Conservation (phyloP, 441 rosid genomes). For the Gossypium schwendimanii region DNA sequence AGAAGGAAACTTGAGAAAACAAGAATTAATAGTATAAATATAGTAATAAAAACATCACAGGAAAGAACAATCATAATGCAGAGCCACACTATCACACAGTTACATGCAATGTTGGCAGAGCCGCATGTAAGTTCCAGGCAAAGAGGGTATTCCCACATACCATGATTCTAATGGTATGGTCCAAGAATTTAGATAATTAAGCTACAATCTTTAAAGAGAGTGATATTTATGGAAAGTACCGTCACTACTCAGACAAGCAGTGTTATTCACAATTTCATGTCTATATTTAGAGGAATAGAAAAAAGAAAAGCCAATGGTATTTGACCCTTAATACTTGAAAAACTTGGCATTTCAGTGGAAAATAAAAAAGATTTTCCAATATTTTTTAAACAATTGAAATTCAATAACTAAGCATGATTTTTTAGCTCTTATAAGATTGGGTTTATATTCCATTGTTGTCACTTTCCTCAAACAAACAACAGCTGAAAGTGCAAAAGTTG, state of each 20-base stretch:
- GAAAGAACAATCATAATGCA: background rate
- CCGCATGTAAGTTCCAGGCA: background rate
- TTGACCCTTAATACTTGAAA: background rate
- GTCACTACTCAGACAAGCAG: no score
- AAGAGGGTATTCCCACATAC: background rate
- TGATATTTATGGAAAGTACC: no score
- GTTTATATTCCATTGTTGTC: background rate
- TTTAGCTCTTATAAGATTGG: background rate
- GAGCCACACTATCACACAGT: background rate
- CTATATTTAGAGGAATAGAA: no score
- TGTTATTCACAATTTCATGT: background rate
- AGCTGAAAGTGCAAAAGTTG: background rate
- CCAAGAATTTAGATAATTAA: no score
- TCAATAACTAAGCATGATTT: background rate
- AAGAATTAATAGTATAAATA: background rate
- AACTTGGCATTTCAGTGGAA: background rate
- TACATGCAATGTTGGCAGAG: background rate
- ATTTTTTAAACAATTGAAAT: background rate
- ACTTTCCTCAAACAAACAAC: background rate
- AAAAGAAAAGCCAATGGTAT: background rate
- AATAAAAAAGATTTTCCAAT: background rate
- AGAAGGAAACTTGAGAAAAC: background rate
- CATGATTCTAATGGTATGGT: no score
- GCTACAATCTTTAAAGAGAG: no score
- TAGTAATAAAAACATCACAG: background rate